Conservation (phyloP, 2,329 filamentous ascomycete genomes). For the Lachnellula hyalina region DNA sequence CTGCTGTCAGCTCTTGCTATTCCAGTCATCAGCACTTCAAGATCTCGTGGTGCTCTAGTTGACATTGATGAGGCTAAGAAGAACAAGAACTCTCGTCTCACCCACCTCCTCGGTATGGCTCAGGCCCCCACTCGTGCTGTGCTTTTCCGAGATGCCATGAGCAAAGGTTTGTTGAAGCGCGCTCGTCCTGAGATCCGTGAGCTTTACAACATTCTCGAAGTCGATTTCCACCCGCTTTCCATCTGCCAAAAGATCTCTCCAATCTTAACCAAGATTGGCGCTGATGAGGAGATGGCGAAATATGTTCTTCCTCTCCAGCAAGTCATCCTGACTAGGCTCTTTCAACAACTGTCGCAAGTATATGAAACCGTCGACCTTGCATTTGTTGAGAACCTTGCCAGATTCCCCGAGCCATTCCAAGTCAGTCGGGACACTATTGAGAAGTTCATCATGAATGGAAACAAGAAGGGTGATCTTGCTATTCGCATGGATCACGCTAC, state of each 20-base stretch:
- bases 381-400: constrained; percentile 88
- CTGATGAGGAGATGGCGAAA: constrained; percentile 93
- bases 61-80: constrained; percentile 96
- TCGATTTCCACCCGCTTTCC: constrained; percentile 96
- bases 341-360: constrained; percentile 98
- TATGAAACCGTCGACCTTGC: constrained; percentile 95
- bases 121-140: constrained; percentile 81
- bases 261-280: constrained; percentile 87
- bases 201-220: constrained; percentile 97
- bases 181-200: constrained; percentile 92
- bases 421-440: constrained; percentile 87
- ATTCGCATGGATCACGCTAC: constrained; percentile 96
- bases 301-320: constrained; percentile 95
- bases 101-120: constrained; percentile 90
- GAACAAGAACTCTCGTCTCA: constrained; percentile 97
- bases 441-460: constrained; percentile 99
- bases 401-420: constrained; percentile 96
- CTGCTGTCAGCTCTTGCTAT: constrained; percentile 94
- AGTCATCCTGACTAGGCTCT: constrained; percentile 94
- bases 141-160: constrained; percentile 92
- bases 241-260: constrained; percentile 99
- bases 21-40: constrained; percentile 96
- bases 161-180: constrained; percentile 89
- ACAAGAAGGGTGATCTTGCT: constrained; percentile 97
- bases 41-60: constrained; percentile 90